A percentile compares a stretch with the other conserved stretches of the same genome.
Evolutionary conservation across 495 filamentous ascomycete species (phyloP).

Genomic region (Lentithecium fluviatile): DNA sequence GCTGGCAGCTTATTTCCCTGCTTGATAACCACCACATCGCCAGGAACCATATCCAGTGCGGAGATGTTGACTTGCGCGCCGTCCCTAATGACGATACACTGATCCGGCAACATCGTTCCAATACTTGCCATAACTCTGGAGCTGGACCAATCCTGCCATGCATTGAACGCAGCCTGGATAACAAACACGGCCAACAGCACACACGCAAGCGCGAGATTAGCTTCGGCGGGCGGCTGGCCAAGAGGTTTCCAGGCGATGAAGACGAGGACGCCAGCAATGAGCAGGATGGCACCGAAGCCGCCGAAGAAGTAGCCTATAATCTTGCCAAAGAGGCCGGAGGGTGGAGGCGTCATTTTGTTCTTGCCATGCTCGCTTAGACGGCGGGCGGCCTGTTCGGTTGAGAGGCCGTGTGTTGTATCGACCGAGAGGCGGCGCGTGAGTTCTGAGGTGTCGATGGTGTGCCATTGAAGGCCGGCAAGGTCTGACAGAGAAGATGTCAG

Average conservation of each 20-base stretch:
- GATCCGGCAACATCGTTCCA: conserved; percentile 61
- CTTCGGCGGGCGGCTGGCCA: conserved; percentile 60
- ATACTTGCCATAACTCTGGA: conserved; percentile 43
- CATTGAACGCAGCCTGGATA: conserved; percentile 63
- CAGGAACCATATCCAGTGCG: conserved; percentile 62
- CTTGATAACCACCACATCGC: conserved; percentile 62
- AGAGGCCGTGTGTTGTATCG: conserved; percentile 52
- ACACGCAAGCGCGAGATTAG: conserved; percentile 67
- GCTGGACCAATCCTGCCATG: conserved; percentile 38
- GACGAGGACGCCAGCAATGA: conserved; percentile 62
- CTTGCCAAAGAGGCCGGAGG: conserved; percentile 56
- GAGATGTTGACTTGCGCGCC: conserved; percentile 50
- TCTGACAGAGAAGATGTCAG: conserved; percentile 24
- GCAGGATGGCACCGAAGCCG: conserved; percentile 65
- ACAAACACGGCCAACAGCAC: conserved; percentile 64
- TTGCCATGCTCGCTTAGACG: conserved; percentile 57
- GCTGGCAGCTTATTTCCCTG: conserved; percentile 68
- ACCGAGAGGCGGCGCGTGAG: conserved; percentile 54
- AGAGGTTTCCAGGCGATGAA: conserved; percentile 70
- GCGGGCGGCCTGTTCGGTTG: conserved; percentile 48
- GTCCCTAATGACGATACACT: conserved; percentile 62
- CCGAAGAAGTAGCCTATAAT: conserved; percentile 68
- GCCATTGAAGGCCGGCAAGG: conserved; percentile 52
- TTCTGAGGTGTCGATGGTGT: conserved; percentile 55
- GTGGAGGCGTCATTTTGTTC: conserved; percentile 60